Evolutionary conservation across 2,329 filamentous ascomycete genomes (phyloP), one percentile per base, ranked within the genome.

Genomic region (Epichloe gansuensis): DNA sequence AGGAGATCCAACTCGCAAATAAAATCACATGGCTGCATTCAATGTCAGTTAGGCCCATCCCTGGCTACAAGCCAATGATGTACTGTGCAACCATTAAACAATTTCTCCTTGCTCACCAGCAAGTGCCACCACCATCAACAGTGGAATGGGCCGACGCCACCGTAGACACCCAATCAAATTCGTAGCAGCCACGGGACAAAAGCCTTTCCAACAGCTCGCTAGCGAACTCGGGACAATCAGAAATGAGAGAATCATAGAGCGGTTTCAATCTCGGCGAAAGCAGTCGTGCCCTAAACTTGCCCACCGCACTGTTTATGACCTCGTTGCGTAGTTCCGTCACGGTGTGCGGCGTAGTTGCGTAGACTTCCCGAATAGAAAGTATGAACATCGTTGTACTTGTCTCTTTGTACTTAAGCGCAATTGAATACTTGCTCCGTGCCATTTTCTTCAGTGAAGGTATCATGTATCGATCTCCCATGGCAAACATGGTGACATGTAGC

Each of bases 391-490:
- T 3, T 1, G 4, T 0, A 13, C 15, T 3, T 5, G 3, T 6
- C 11, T 2, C 2, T 6, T 13, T 9, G 25, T 12, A 2, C 1
- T 2, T 1, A 12, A 44, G 4, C 9, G 25, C 5, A 4, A 1
- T 2, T 8, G 6, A 2, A 11, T 12, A 13, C 21, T 25, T 43
- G 2, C 3, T 9, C 8, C 17, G 5, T 5, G 42, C 42, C 1
- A 4, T 6, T 25, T 15, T 3, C 12, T 44, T 28, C 11, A 44
- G 23, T 15, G 11, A 11, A 15, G 21, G 21, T 15, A 44, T 44
- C 3, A 25, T 28, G 21, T 44, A 44, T 44, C 23, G 21, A 44
- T 44, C 21, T 15, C 11, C 42, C 4, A 44, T 3, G 11, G 11
- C 42, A 25, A 28, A 44, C 23, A 45, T 23, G 5, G 12, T 21